phyloP scores from a whole-genome alignment of 2,329 filamentous ascomycete genomes.

The Pseudovirgaria hyperparasitica region DNA sequence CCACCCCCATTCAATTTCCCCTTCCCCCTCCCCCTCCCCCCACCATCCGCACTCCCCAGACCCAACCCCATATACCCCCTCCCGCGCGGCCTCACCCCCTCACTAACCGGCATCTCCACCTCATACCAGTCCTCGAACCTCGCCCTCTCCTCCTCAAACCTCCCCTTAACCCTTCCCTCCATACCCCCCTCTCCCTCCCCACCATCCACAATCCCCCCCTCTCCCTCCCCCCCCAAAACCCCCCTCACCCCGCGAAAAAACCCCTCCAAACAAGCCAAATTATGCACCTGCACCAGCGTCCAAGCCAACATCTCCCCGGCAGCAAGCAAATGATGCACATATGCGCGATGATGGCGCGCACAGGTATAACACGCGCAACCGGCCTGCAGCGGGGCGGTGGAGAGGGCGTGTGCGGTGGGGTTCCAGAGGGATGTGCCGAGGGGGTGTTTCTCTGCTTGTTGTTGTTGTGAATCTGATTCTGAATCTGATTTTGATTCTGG shows the following conservation, averaged over 20 bases:
- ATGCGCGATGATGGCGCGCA: slow-evolving; percentile 71
- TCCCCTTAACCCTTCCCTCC: slow-evolving; percentile 44
- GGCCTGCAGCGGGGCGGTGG: slow-evolving; percentile 47
- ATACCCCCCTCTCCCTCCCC: slow-evolving; percentile 51
- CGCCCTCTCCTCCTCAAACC: slow-evolving; percentile 40
- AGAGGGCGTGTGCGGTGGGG: slow-evolving; percentile 38
- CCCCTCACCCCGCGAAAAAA: slow-evolving; percentile 66
- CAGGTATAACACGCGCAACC: slow-evolving; percentile 76
- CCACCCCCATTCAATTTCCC: too few relatives aligned
- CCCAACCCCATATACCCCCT: too few relatives aligned
- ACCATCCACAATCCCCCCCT: slow-evolving; percentile 48
- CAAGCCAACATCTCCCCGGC: slow-evolving; percentile 96
- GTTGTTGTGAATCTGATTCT: background rate
- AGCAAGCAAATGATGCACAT: slow-evolving; percentile 71
- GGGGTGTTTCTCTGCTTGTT: slow-evolving; percentile 9
- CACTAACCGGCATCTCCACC: slow-evolving; percentile 56
- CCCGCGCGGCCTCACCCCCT: slow-evolving; percentile 56
- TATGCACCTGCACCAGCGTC: slow-evolving; percentile 86
- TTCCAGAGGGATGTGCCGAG: slow-evolving; percentile 74
- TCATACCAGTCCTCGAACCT: slow-evolving; percentile 59
- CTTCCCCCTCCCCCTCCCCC: too few relatives aligned
- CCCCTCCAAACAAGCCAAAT: slow-evolving; percentile 55
- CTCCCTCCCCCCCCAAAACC: slow-evolving; percentile 44
- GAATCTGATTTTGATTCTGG: slow-evolving; percentile 5
- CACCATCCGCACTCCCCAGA: too few relatives aligned